Base-by-base conservation (phyloP, 148 eudicot species). In the Nyssa sinensis region DNA sequence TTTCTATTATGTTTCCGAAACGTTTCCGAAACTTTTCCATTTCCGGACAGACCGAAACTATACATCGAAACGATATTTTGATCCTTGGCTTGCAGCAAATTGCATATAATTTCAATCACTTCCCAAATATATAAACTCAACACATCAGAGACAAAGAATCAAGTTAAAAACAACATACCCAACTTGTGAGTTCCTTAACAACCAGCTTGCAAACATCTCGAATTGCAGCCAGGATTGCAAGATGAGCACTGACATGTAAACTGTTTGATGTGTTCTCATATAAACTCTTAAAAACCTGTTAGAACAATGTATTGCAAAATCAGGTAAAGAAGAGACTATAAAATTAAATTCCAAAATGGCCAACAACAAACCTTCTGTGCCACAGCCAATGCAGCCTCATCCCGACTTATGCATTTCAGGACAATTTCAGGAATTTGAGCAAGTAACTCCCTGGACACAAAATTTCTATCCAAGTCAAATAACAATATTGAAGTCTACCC, bases 181-280 rank as follows among this genome's bases (percentile, higher is more conserved):
- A 92, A 47, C 85, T 88, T 67, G 94, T 92, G 62, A 92, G 82
- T 77, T 89, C 92, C 80, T 89, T 92, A 60, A 88, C 89, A 28
- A 89, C 83, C 74, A 83, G 88, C 85, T 92, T 92, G 85, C 92
- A 86, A 34, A 89, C 89, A 85, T 92, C 97, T 83, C 92, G 90
- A 74, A 92, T 85, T 47, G 89, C 84, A 73, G 88, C 82, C 79
- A 92, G 67, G 64, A 89, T 86, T 28, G 88, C 85, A 67, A 92
- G 86, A 86, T 87, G 89, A 66, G 94, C 97, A 66, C 82, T 74
- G 53, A 92, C 82, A 77, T 88, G 88, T 33, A 83, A 79, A 75
- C 78, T 74, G 75, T 75, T 92, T 34, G 90, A 80, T 70, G 89
- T 85, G 72, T 82, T 86, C 66, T 92, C 97, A 75, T 90, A 92